These are phyloP conservation scores for Hypholoma fasciculare DNA, from an alignment of 768 basidiomycete genomes.

Conservation along the genomic window DNA sequence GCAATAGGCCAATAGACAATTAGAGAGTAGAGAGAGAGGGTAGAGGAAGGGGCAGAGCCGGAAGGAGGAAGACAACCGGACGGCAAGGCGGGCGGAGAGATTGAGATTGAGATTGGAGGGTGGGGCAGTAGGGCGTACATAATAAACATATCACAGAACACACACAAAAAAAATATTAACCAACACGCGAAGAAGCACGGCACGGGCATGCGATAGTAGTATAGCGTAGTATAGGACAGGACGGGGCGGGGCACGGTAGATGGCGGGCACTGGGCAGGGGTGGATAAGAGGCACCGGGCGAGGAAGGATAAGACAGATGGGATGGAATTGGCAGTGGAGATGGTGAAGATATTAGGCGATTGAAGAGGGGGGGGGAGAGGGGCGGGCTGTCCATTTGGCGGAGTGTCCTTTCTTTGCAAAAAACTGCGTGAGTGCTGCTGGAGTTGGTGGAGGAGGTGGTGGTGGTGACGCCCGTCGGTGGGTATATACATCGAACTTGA, in stretches of 20 bases:
- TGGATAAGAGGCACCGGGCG: too few relatives aligned
- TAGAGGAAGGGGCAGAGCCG: not conserved
- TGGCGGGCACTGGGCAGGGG: too few relatives aligned
- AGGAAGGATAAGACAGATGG: too few relatives aligned
- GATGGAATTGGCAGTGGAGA: too few relatives aligned
- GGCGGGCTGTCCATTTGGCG: too few relatives aligned
- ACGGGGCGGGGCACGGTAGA: not conserved
- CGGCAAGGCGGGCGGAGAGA: constrained; percentile 1
- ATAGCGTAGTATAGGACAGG: constrained; percentile 11
- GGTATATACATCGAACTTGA: too few relatives aligned
- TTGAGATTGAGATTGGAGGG: not conserved
- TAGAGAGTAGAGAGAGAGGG: not conserved
- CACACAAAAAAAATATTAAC: constrained; percentile 16
- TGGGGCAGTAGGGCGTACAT: constrained; percentile 9
- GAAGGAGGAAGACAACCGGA: not conserved
- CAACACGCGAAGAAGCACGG: constrained; percentile 3
- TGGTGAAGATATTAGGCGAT: too few relatives aligned
- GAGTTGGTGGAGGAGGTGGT: too few relatives aligned
- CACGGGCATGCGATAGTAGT: constrained; percentile 8
- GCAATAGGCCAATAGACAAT: constrained; percentile 1
- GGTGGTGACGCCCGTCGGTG: too few relatives aligned
- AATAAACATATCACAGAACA: constrained; percentile 21
- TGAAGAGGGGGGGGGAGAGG: too few relatives aligned
- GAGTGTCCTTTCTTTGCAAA: too few relatives aligned
- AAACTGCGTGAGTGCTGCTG: too few relatives aligned